These are phyloP conservation scores for Esteya vermicola DNA, from an alignment of 2,329 filamentous ascomycete genomes.

Conservation along the genomic window DNA sequence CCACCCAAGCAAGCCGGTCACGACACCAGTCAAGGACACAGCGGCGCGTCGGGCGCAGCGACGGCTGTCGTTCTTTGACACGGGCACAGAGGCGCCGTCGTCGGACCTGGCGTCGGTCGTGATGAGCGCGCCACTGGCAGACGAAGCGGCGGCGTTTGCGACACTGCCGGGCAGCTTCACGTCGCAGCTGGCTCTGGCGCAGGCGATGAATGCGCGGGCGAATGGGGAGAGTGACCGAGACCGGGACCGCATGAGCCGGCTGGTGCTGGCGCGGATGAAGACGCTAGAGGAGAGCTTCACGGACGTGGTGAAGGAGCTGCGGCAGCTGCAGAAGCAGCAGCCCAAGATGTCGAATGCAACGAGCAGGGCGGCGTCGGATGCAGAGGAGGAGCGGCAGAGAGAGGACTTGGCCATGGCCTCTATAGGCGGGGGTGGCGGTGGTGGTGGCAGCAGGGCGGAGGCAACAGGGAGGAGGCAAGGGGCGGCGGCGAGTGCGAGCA, in stretches of 20 bases:
- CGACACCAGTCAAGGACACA: constrained; percentile 26
- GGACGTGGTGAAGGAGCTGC: constrained; percentile 72
- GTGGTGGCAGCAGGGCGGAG: neutral
- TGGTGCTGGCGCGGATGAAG: constrained; percentile 84
- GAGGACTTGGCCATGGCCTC: too few relatives aligned
- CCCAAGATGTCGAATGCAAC: neutral
- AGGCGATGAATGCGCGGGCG: constrained; percentile 32
- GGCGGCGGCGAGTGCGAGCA: neutral
- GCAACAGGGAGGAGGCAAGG: neutral
- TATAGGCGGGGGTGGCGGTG: constrained; percentile 7
- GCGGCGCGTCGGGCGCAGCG: constrained; percentile 24
- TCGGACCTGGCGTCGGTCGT: constrained; percentile 49
- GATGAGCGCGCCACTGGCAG: constrained; percentile 25
- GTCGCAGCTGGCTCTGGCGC: constrained; percentile 64
- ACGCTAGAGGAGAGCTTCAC: constrained; percentile 82
- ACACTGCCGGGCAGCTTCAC: constrained; percentile 63
- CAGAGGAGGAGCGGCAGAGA: neutral
- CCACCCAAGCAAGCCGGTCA: neutral
- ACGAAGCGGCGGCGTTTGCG: constrained; percentile 41
- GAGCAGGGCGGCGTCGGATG: neutral
- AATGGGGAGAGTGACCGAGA: constrained; percentile 27
- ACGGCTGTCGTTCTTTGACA: constrained; percentile 49
- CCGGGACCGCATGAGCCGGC: constrained; percentile 59
- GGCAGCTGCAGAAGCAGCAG: constrained; percentile 36
- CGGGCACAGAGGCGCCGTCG: constrained; percentile 46